phyloP scores from a whole-genome alignment of 257 asterid species.

The Solanum rostratum region DNA sequence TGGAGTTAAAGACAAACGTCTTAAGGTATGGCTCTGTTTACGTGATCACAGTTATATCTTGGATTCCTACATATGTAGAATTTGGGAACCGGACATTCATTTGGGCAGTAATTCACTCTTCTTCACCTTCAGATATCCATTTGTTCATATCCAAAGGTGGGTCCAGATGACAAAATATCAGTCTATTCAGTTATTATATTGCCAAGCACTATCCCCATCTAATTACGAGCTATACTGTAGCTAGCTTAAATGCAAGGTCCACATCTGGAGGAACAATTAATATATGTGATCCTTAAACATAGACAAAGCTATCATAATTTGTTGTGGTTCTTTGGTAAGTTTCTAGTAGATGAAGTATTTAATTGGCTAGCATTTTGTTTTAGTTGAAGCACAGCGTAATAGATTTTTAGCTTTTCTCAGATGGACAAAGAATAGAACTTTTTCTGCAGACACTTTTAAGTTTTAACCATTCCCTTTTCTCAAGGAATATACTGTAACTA shows the following conservation, averaged over 20 bases:
- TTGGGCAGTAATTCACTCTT: background rate
- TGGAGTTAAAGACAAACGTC: conserved; percentile 48
- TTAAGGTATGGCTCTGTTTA: conserved; percentile 31
- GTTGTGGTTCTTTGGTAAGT: background rate
- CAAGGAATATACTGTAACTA: background rate
- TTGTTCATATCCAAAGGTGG: background rate
- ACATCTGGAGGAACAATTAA: background rate
- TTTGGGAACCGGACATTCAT: background rate
- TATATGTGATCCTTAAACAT: background rate
- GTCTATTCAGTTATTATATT: background rate
- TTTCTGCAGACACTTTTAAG: background rate
- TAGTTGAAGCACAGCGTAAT: background rate
- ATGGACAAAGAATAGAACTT: background rate
- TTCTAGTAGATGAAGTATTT: background rate
- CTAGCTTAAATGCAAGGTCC: background rate
- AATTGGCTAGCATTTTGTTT: background rate
- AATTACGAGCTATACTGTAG: background rate
- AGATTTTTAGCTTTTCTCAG: background rate
- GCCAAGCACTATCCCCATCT: background rate
- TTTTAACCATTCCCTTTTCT: background rate
- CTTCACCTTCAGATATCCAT: background rate
- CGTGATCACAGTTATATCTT: background rate
- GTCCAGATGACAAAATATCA: background rate
- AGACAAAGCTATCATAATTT: background rate
- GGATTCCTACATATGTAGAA: background rate